Evolutionary conservation across 768 basidiomycete genomes (phyloP).

Genomic region (Russula compacta): DNA sequence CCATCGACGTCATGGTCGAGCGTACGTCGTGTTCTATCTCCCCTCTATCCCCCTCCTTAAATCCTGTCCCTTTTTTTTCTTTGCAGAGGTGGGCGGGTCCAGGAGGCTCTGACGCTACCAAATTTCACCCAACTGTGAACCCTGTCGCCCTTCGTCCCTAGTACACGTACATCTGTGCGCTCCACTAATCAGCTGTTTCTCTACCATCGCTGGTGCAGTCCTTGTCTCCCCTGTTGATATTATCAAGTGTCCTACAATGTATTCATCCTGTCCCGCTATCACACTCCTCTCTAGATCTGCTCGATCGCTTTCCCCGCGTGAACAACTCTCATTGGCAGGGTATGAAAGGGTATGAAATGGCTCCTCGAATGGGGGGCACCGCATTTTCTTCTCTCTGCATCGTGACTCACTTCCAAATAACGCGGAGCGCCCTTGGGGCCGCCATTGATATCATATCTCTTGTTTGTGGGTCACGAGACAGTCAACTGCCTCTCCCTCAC

Average conservation of each 20-base stretch:
- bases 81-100: conserved; percentile 68
- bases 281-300: not conserved
- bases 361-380: not conserved
- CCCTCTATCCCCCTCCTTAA: conserved; percentile 11
- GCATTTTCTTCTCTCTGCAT: not conserved
- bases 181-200: conserved; percentile 3
- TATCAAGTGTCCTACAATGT: conserved; percentile 16
- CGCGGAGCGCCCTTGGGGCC: conserved; percentile 7
- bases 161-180: conserved; percentile 13
- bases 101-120: conserved; percentile 18
- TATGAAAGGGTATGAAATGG: not conserved
- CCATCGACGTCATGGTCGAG: conserved; percentile 96
- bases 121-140: conserved; percentile 7
- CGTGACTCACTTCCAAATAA: not conserved
- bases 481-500: not conserved
- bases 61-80: not conserved
- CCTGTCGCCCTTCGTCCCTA: conserved; percentile 1
- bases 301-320: not conserved
- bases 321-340: not conserved
- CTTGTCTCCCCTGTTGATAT: conserved; percentile 11
- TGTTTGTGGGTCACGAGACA: conserved; percentile 5
- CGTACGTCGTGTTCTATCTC: conserved; percentile 44
- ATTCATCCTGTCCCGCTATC: conserved; percentile 8
- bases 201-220: not conserved
- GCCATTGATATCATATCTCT: not conserved